Conservation (phyloP, 345 rosid species). For the Citrus medica region DNA sequence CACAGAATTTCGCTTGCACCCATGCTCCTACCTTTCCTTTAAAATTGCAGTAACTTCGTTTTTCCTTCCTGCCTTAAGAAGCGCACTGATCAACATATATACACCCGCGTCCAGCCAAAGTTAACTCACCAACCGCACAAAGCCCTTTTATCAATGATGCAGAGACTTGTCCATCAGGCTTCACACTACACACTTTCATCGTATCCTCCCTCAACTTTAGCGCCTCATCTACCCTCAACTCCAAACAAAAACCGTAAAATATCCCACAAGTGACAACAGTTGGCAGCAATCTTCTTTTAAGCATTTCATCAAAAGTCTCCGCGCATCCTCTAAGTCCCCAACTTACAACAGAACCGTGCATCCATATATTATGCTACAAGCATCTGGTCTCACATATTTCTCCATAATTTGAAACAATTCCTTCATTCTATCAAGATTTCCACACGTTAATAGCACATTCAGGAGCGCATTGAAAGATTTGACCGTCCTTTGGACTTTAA, state of each 20-base stretch:
- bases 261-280: constrained; percentile 52
- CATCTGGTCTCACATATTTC: constrained; percentile 44
- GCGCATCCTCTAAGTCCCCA: constrained; percentile 40
- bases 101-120: constrained; percentile 54
- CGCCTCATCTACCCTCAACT: constrained; percentile 53
- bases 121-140: constrained; percentile 41
- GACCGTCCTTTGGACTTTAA: constrained; percentile 51
- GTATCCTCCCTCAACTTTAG: constrained; percentile 62
- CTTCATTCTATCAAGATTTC: constrained; percentile 38
- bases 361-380: constrained; percentile 74
- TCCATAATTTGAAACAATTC: constrained; percentile 36
- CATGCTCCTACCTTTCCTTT: too few species aligned
- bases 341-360: constrained; percentile 32
- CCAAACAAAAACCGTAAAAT: constrained; percentile 44
- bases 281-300: constrained; percentile 45
- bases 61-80: constrained; percentile 16
- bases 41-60: too few species aligned
- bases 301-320: constrained; percentile 64
- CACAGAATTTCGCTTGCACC: constrained; percentile 34
- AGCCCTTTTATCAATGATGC: constrained; percentile 53
- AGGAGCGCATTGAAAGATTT: constrained; percentile 65
- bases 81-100: constrained; percentile 53
- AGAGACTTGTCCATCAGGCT: constrained; percentile 18
- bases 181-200: constrained; percentile 13
- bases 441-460: constrained; percentile 38